phyloP scores from a whole-genome alignment of 306 rosid genomes.

The Fragaria vesca region DNA sequence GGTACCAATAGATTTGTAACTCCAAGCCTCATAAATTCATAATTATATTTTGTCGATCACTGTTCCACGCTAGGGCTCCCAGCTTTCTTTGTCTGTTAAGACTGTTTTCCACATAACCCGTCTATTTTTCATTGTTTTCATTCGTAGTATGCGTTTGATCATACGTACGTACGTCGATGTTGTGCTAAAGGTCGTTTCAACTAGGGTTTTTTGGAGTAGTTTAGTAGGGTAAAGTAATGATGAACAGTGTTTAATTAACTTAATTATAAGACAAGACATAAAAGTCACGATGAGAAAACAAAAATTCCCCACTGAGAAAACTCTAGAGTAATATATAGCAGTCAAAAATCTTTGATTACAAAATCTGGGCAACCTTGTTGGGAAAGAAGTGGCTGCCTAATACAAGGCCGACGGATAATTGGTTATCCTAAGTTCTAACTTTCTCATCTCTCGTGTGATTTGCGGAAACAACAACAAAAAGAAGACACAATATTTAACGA shows the following conservation, averaged over 20 bases:
- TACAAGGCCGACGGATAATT: no score
- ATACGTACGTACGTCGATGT: background rate
- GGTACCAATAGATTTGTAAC: background rate
- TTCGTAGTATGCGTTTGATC: background rate
- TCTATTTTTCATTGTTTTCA: background rate
- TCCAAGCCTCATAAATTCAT: background rate
- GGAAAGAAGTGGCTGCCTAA: no score
- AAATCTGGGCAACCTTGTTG: background rate
- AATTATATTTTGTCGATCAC: background rate
- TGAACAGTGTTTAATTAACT: background rate
- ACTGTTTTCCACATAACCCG: background rate
- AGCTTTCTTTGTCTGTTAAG: background rate
- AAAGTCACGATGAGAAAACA: background rate
- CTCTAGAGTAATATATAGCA: background rate
- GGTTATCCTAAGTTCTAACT: no score
- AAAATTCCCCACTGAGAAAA: background rate
- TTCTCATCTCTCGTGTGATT: no score
- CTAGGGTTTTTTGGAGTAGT: background rate
- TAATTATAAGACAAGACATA: background rate
- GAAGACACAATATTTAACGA: no score
- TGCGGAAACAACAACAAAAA: no score
- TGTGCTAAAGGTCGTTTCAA: background rate
- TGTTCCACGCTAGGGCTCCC: background rate
- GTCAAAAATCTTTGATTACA: background rate
- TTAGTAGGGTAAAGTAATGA: background rate